Conservation (phyloP, 768 basidiomycete species). For the Russula compacta region DNA sequence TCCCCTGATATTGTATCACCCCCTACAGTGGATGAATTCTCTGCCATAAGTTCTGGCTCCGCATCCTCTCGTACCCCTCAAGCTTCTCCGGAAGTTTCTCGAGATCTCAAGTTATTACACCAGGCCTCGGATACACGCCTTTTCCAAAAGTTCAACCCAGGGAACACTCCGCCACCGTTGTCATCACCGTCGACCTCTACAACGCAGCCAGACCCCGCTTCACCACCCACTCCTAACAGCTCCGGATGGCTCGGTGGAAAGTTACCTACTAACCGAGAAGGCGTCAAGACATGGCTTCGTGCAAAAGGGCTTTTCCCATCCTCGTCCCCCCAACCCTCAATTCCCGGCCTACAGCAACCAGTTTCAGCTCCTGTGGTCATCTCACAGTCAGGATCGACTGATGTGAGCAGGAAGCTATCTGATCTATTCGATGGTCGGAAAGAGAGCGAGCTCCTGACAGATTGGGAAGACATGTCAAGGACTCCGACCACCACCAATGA, state of each 20-base stretch:
- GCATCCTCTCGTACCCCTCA: slow-evolving; percentile 43
- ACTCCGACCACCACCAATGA: slow-evolving; percentile 42
- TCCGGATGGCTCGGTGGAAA: slow-evolving; percentile 32
- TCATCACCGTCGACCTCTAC: slow-evolving; percentile 38
- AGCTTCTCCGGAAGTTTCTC: slow-evolving; percentile 37
- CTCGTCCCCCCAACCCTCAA: slow-evolving; percentile 25
- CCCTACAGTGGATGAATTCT: slow-evolving; percentile 37
- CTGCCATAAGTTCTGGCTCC: slow-evolving; percentile 34
- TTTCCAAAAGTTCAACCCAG: slow-evolving; percentile 40
- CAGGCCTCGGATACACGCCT: slow-evolving; percentile 64
- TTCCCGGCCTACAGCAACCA: slow-evolving; percentile 12
- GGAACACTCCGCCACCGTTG: slow-evolving; percentile 31
- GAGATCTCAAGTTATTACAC: slow-evolving; percentile 58
- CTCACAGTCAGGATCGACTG: slow-evolving; percentile 29
- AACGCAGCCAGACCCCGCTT: slow-evolving; percentile 39
- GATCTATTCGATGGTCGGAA: slow-evolving; percentile 53
- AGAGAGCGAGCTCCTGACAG: slow-evolving; percentile 45
- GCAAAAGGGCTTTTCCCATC: slow-evolving; percentile 48
- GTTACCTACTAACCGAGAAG: slow-evolving; percentile 67
- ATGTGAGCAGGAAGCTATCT: slow-evolving; percentile 51
- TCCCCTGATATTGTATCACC: slow-evolving; percentile 40
- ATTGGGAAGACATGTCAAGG: slow-evolving; percentile 56
- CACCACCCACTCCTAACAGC: slow-evolving; percentile 29
- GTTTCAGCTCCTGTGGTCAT: slow-evolving; percentile 28
- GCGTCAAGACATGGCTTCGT: slow-evolving; percentile 73